phyloP scores from a whole-genome alignment of 176 grass and related monocot genomes.

The Hordeum marinum region DNA sequence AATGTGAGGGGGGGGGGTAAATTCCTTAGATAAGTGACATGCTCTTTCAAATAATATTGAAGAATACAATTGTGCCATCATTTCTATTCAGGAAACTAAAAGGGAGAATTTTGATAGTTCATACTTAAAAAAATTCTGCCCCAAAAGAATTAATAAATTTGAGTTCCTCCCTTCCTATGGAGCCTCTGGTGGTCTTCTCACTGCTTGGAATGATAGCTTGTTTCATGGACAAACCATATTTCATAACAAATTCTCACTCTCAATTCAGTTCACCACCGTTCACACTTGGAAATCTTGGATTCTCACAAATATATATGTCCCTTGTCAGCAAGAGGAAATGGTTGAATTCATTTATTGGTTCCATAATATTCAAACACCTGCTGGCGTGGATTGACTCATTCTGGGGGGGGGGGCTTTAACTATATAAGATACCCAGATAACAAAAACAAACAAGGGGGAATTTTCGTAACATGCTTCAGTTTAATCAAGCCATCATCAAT shows the following conservation, averaged over 20 bases:
- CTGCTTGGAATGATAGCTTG: neutral
- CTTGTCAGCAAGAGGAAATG: neutral
- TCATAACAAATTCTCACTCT: neutral
- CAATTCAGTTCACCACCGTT: neutral
- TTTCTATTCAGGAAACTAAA: neutral
- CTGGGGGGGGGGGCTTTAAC: too few species aligned
- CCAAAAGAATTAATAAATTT: neutral
- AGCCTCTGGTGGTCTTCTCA: neutral
- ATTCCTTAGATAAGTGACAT: too few species aligned
- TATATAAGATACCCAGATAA: neutral
- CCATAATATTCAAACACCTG: neutral
- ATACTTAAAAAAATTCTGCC: neutral
- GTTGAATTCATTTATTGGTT: neutral
- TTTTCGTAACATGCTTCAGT: neutral
- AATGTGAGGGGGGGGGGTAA: too few species aligned
- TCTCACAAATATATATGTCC: neutral
- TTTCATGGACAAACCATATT: neutral
- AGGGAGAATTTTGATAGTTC: neutral
- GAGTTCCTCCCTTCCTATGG: neutral
- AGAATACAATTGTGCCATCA: neutral
- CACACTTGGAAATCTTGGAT: neutral
- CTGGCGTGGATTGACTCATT: neutral
- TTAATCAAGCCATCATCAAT: neutral
- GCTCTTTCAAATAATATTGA: neutral
- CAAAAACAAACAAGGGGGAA: neutral